Base-by-base conservation (phyloP, 2,329 filamentous ascomycete genomes). In the Trichoderma cornu-damae region DNA sequence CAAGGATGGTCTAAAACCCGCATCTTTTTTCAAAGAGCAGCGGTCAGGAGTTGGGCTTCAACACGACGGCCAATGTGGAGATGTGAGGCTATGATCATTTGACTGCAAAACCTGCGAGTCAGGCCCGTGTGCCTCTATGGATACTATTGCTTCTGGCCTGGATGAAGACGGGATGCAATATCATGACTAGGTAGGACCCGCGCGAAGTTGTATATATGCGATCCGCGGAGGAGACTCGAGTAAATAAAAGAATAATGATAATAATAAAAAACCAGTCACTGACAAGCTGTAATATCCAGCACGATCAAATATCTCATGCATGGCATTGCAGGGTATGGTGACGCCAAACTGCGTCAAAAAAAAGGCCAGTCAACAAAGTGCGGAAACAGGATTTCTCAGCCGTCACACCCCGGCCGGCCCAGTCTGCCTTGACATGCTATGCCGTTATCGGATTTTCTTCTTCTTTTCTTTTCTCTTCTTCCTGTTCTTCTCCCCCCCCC, bases 11-110 rank as follows among this genome's bases (percentile, higher is more conserved):
- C n/a, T 16, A 20, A 43, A 51, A 22, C 43, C 57, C 37, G 53
- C 53, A 57, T 32, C 16, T 48, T 47, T 24, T n/a, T n/a, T n/a
- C n/a, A n/a, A 16, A 20, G 26, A 12, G 42, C 22, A 55, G 46
- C 47, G 46, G 47, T 59, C 52, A 57, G 58, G 47, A 37, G 32
- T 37, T 18, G 32, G 40, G 28, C 32, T 38, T 38, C 42, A 47
- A 38, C 32, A 55, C 30, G 26, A 30, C 38, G 37, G 44, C 38
- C 11, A 14, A 24, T 16, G 46, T 43, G 30, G 38, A 37, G 18
- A 38, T 38, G 32, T n/a, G 12, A 18, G n/a, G n/a, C 26, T 16
- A 22, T 26, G 18, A 44, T 44, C 24, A 35, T 12, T 18, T 14
- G 26, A 24, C 37, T 32, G 8, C 48, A 52, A 22, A 32, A 16